Evolutionary conservation across 306 rosid species (phyloP), one percentile per base, ranked within the genome.

Genomic region (Lotus japonicus): DNA sequence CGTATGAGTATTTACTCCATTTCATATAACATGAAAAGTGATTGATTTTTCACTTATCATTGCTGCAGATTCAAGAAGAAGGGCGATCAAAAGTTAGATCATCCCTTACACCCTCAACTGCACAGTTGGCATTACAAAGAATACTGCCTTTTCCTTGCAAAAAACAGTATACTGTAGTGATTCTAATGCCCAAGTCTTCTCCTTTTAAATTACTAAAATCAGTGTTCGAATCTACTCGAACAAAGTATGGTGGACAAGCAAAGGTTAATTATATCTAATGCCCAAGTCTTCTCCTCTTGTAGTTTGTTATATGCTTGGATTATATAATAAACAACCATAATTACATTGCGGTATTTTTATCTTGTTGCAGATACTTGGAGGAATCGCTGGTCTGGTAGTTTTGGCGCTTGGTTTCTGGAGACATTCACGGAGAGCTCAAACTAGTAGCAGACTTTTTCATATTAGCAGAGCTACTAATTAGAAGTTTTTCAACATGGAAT

Each of bases 121-220:
- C 91, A 9, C 91, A 79, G 83, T 66, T 70, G 74, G 91, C 94
- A 50, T 81, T 92, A 50, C 89, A 88, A 74, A 83, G 87, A 75
- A 75, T 92, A 71, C 57, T 92, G 53, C 97, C 98, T 36, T 84
- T 70, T 74, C 97, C 97, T 70, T 88, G 97, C 87, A 88, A 73
- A 79, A 81, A 81, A 52, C 91, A 90, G 85, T 88, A 84, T 72
- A 92, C 97, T 42, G 94, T 77, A 33, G 97, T 92, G 76, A 88
- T 92, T 73, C 79, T 90, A 75, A 84, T 82, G 88, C 98, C 98
- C 68, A 78, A 70, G 71, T 57, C 79, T 62, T 88, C 92, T 68
- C 87, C 70, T 58, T 66, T 86, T 8, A 77, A 82, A 67, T 33
- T 76, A 39, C 81, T 92, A 64, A 81, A 85, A 66, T 86, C 95